Evolutionary conservation across 2,329 filamentous ascomycete species (phyloP), one percentile per base, ranked within the genome.

Genomic region (Periconia digitata): DNA sequence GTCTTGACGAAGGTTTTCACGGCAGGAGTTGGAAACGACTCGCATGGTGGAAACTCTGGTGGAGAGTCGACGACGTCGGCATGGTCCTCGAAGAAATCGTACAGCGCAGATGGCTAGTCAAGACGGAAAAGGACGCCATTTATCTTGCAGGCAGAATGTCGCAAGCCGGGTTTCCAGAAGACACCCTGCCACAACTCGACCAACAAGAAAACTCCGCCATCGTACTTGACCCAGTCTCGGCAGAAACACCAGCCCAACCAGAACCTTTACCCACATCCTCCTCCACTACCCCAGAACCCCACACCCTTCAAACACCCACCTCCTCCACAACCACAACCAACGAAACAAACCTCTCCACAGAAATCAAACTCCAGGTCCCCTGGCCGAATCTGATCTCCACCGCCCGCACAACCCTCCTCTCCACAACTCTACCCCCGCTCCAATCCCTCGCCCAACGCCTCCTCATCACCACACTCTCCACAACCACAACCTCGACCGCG

Each of bases 11-110:
- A 38, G 91, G 90, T 0, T 92, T 96, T 59, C 77, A 81, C 0
- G 85, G 88, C n/a, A 79, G 76, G 16, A 79, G 85, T 34, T 96
- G 92, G 92, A 82, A 84, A 21, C 86, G 88, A 54, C 77, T 96
- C 3, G 81, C 85, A 15, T 97, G 92, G 92, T 96, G 90, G 87
- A 95, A 95, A 69, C 80, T 97, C 0, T 91, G 96, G 66, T 96
- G 91, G 91, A 85, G 90, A 17, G 91, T 94, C 20, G 92, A 97
- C 65, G 92, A 96, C 62, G 90, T 96, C 10, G 84, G 85, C 2
- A 87, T 92, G 80, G 85, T 96, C 46, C 85, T 88, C 2, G 83
- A 85, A 1, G 88, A 94, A 58, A 86, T 96, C 51, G 76, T 96
- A 3, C 81, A 83, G 50, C 85, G 85, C 54, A 79, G 82, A 6